phyloP scores from a whole-genome alignment of 116 monocot species.

The Dioscorea cayenensis region DNA sequence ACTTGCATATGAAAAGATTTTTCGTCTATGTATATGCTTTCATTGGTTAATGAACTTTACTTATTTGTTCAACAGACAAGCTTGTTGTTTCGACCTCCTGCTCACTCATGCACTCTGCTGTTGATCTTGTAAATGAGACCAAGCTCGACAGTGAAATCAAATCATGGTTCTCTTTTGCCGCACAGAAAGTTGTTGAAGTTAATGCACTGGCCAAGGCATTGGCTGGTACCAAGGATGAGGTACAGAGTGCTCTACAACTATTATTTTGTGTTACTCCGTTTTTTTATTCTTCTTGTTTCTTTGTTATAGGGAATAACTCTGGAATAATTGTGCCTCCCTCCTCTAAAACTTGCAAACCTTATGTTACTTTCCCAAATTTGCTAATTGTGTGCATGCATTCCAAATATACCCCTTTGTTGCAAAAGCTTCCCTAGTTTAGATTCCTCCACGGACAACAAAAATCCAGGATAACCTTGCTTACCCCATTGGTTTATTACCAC shows the following conservation, averaged over 20 bases:
- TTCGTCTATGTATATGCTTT: neutral
- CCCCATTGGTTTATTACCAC: too few species aligned
- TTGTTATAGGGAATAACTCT: neutral
- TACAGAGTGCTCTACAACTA: conserved; percentile 2
- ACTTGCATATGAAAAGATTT: neutral
- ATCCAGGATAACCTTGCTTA: too few species aligned
- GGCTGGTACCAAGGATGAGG: conserved; percentile 62
- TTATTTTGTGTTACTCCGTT: neutral
- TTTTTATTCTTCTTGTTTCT: neutral
- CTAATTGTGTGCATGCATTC: too few species aligned
- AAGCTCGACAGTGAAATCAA: conserved; percentile 68
- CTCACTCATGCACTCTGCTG: conserved; percentile 65
- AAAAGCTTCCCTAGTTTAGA: too few species aligned
- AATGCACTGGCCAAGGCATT: conserved; percentile 63
- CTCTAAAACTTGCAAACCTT: too few species aligned
- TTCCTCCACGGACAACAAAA: too few species aligned
- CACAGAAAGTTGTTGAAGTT: conserved; percentile 66
- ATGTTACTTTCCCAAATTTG: too few species aligned
- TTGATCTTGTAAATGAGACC: conserved; percentile 60
- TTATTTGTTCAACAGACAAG: conserved; percentile 32
- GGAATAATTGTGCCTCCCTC: too few species aligned
- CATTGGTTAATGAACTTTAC: neutral
- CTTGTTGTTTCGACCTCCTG: conserved; percentile 70
- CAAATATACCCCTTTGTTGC: too few species aligned
- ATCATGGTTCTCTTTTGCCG: conserved; percentile 74